phyloP scores from a whole-genome alignment of 495 filamentous ascomycete genomes.

The Penicillium soppii region DNA sequence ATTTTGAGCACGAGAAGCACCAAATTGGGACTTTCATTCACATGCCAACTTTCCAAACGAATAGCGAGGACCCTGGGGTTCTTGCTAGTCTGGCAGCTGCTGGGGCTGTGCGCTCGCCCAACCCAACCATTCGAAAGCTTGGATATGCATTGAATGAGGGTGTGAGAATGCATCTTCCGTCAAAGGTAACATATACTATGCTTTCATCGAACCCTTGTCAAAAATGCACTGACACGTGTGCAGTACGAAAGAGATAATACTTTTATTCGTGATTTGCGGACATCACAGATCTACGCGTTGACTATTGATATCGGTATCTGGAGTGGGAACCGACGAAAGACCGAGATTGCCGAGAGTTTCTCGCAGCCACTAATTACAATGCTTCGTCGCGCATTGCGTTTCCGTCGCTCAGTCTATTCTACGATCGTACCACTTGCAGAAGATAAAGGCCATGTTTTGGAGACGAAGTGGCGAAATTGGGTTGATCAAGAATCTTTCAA shows the following conservation, averaged over 20 bases:
- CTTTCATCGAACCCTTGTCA: not conserved
- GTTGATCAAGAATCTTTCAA: constrained; percentile 56
- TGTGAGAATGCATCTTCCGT: constrained; percentile 49
- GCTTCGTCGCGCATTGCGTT: constrained; percentile 36
- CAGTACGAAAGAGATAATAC: constrained; percentile 58
- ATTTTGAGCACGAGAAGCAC: constrained; percentile 50
- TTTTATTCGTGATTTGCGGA: constrained; percentile 50
- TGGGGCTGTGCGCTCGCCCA: constrained; percentile 54
- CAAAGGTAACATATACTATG: constrained; percentile 30
- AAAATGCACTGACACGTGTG: not conserved
- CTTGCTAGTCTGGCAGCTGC: constrained; percentile 53
- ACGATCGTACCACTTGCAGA: constrained; percentile 38
- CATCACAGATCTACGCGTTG: constrained; percentile 56
- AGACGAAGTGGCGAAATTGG: constrained; percentile 61
- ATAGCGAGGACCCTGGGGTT: constrained; percentile 53
- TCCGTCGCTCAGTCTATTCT: constrained; percentile 44
- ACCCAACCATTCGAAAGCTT: constrained; percentile 58
- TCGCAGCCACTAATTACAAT: constrained; percentile 51
- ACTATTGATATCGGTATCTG: constrained; percentile 60
- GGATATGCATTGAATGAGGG: constrained; percentile 64
- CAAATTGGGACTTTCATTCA: constrained; percentile 58
- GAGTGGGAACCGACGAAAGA: constrained; percentile 66
- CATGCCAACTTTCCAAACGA: constrained; percentile 52
- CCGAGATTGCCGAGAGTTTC: constrained; percentile 66
- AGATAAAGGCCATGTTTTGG: constrained; percentile 46